These are phyloP conservation scores for Alnus rubra DNA, from an alignment of 306 rosid species.

Conservation along the genomic window DNA sequence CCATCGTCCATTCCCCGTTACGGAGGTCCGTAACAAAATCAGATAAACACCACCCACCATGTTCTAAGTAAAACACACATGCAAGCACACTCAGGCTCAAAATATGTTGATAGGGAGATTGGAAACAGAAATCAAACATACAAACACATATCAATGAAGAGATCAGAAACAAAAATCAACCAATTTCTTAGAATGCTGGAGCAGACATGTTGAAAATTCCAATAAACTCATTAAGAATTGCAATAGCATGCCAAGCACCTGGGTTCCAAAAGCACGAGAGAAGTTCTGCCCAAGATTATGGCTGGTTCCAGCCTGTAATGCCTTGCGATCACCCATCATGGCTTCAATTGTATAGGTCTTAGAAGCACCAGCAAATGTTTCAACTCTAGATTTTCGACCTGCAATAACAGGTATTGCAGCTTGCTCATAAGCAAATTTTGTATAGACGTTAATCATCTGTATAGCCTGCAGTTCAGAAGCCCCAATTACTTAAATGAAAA, in stretches of 20 bases:
- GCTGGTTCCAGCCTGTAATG: slow-evolving; percentile 97
- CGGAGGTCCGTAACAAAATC: neutral
- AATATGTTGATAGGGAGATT: neutral
- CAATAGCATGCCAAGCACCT: slow-evolving; percentile 41
- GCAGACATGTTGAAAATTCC: neutral
- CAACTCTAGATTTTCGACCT: slow-evolving; percentile 93
- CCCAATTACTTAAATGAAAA: slow-evolving; percentile 21
- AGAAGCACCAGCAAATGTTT: slow-evolving; percentile 95
- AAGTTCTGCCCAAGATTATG: slow-evolving; percentile 99
- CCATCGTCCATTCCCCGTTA: too few relatives aligned
- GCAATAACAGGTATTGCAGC: slow-evolving; percentile 92
- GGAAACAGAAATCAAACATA: neutral
- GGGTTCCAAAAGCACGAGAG: slow-evolving; percentile 91
- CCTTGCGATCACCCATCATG: slow-evolving; percentile 98
- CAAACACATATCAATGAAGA: neutral
- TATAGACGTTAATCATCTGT: slow-evolving; percentile 93
- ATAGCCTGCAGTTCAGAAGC: slow-evolving; percentile 72
- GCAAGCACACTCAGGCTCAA: neutral
- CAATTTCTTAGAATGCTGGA: too few relatives aligned
- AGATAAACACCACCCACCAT: neutral
- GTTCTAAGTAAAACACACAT: neutral
- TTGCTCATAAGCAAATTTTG: slow-evolving; percentile 87
- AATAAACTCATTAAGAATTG: neutral
- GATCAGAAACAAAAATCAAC: neutral
- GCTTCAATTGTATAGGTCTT: slow-evolving; percentile 96